These are phyloP conservation scores for Letharia columbiana DNA, from an alignment of 495 filamentous ascomycete genomes.

Conservation along the genomic window DNA sequence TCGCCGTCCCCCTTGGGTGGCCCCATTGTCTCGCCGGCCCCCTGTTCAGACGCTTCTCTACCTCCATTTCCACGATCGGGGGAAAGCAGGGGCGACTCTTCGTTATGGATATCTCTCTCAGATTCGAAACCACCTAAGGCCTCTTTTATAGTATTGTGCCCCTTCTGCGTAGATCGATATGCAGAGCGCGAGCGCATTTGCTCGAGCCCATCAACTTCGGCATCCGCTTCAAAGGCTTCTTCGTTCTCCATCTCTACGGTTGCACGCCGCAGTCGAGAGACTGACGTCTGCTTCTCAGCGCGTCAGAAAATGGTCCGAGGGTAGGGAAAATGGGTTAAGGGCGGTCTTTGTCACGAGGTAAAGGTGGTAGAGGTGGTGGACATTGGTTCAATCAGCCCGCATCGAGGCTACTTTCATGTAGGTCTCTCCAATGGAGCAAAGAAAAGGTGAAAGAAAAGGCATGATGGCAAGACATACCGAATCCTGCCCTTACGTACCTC, in stretches of 20 bases:
- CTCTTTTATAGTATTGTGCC: constrained; percentile 11
- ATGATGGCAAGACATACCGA: background rate
- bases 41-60: constrained; percentile 16
- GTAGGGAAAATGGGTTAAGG: background rate
- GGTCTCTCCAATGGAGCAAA: background rate
- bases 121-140: constrained; percentile 13
- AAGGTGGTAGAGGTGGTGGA: background rate
- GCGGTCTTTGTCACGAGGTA: background rate
- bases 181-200: constrained; percentile 11
- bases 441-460: background rate
- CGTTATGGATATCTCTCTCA: constrained; percentile 19
- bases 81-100: constrained; percentile 35
- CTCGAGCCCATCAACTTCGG: constrained; percentile 37
- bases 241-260: constrained; percentile 11
- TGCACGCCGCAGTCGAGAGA: background rate
- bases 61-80: constrained; percentile 6
- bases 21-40: constrained; percentile 15
- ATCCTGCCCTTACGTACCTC: background rate
- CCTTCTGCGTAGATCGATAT: constrained; percentile 14
- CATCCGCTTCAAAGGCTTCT: constrained; percentile 26
- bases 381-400: background rate
- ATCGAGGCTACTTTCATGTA: background rate
- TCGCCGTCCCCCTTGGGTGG: constrained; percentile 35
- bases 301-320: background rate
- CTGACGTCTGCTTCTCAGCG: background rate